Conservation (phyloP, 352 stramenopile genomes). For the Globisporangium nunn region DNA sequence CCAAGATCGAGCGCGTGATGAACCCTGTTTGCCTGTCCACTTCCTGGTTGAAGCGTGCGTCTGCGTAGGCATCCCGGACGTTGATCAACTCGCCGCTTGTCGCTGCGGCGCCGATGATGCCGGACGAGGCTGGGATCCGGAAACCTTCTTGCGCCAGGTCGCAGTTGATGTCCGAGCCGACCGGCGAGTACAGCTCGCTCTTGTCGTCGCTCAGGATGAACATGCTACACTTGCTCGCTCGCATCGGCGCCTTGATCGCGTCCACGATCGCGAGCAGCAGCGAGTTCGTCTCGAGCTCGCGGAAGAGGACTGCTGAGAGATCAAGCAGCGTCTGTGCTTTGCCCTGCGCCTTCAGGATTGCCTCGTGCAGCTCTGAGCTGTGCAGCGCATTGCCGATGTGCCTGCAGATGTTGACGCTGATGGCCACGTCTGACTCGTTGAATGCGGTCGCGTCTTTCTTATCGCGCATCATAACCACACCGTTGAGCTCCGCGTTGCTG, state of each 20-base stretch:
- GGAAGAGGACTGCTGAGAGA: constrained; percentile 55
- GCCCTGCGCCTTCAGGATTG: constrained; percentile 43
- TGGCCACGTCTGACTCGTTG: constrained; percentile 45
- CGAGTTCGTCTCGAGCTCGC: constrained; percentile 50
- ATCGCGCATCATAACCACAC: constrained; percentile 51
- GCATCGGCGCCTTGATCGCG: constrained; percentile 44
- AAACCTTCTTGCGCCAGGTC: constrained; percentile 39
- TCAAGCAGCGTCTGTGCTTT: constrained; percentile 62
- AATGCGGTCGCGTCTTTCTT: constrained; percentile 24
- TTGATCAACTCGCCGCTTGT: constrained; percentile 69
- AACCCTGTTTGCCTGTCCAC: constrained; percentile 62
- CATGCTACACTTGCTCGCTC: constrained; percentile 50
- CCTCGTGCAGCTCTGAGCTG: constrained; percentile 50
- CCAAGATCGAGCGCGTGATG: constrained; percentile 65
- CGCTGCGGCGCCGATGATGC: constrained; percentile 54
- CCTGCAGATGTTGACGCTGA: constrained; percentile 41
- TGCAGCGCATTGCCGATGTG: constrained; percentile 52
- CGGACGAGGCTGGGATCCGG: constrained; percentile 40
- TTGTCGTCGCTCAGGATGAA: constrained; percentile 58
- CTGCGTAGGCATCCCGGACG: constrained; percentile 59
- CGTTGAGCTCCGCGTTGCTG: constrained; percentile 35
- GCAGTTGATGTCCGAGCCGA: constrained; percentile 32
- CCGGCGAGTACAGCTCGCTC: constrained; percentile 43
- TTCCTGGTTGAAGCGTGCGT: constrained; percentile 55
- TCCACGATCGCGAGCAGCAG: constrained; percentile 49